These are phyloP conservation scores for Mucor plumbeus DNA, from an alignment of 371 early-diverging fungal genomes.

Conservation along the genomic window DNA sequence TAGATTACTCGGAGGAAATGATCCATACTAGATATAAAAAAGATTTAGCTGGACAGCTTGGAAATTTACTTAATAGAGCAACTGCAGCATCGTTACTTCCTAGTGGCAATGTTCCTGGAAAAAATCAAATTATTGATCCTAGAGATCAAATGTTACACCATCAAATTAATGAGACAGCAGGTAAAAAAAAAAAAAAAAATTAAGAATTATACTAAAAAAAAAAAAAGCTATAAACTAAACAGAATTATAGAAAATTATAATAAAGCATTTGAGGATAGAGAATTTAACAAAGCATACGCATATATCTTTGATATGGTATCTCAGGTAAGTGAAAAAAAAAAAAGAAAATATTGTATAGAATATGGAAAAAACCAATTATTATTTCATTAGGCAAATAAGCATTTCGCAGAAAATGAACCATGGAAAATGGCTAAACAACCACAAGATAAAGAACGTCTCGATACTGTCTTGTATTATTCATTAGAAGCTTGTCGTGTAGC, in stretches of 20 bases:
- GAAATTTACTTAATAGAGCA: slow-evolving; percentile 82
- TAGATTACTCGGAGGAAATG: slow-evolving; percentile 76
- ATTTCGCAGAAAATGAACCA: slow-evolving; percentile 76
- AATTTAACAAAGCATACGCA: slow-evolving; percentile 59
- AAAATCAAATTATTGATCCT: slow-evolving; percentile 22
- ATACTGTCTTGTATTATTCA: slow-evolving; percentile 71
- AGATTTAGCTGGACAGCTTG: slow-evolving; percentile 85
- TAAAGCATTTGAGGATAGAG: slow-evolving; percentile 44
- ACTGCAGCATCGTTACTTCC: slow-evolving; percentile 66
- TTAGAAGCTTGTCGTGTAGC: slow-evolving; percentile 80
- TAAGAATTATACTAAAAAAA: background rate
- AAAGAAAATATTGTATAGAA: background rate
- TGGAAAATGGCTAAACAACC: slow-evolving; percentile 75
- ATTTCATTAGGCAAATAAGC: slow-evolving; percentile 66
- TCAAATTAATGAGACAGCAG: slow-evolving; percentile 46
- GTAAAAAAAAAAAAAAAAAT: slow-evolving; percentile 32
- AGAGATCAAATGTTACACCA: slow-evolving; percentile 48
- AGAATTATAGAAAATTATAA: slow-evolving; percentile 34
- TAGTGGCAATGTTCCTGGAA: slow-evolving; percentile 46
- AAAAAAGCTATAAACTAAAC: background rate
- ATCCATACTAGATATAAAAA: slow-evolving; percentile 75
- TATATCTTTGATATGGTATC: slow-evolving; percentile 61
- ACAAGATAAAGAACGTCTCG: slow-evolving; percentile 50
- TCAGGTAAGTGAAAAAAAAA: slow-evolving; percentile 43
- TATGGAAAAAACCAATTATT: slow-evolving; percentile 5